Base-by-base conservation (phyloP, 768 basidiomycete species). In the Obba rivulosa region DNA sequence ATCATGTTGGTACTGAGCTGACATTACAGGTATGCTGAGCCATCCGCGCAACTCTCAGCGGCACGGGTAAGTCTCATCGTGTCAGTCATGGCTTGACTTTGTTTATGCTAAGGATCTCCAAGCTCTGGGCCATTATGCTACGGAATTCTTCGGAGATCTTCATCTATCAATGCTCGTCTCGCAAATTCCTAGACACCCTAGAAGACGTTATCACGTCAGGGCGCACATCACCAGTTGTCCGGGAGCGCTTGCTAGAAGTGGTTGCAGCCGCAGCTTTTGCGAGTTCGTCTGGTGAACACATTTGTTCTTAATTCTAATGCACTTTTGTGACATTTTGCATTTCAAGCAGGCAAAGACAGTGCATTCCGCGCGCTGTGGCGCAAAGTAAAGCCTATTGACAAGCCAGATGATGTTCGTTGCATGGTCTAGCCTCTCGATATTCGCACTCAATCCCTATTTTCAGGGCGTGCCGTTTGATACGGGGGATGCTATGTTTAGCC, bases 91-190 rank as follows among this genome's bases (percentile, higher is more conserved):
- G 37, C 47, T 39, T 46, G 39, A 7, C 25, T 24, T 39, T 22
- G 8, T 36, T 18, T 1, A 11, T 43, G 8, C 22, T 42, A 2
- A 8, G 21, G 22, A 7, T 43, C 10, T n/a, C 46, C 18, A 53
- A 90, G 87, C 62, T 96, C 7, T 94, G 92, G 92, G 85, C 91
- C 2, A 84, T 94, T 56, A 87, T 94, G 84, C 76, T 94, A 34
- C 81, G 82, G 23, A 93, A 94, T 60, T 83, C 83, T 3, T 78
- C 82, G 0, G 80, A 84, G 9, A 60, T 78, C 13, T 92, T 93
- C 58, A 77, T 89, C 31, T 64, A 75, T 11, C 83, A 88, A 56
- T 83, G 80, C 34, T 75, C 79, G 13, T 73, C 82, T 25, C 80
- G 81, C 57, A 92, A 92, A 62, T 92, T 92, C 58, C 66, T 87